phyloP scores from a whole-genome alignment of 345 rosid genomes.

The Aquilaria sinensis region DNA sequence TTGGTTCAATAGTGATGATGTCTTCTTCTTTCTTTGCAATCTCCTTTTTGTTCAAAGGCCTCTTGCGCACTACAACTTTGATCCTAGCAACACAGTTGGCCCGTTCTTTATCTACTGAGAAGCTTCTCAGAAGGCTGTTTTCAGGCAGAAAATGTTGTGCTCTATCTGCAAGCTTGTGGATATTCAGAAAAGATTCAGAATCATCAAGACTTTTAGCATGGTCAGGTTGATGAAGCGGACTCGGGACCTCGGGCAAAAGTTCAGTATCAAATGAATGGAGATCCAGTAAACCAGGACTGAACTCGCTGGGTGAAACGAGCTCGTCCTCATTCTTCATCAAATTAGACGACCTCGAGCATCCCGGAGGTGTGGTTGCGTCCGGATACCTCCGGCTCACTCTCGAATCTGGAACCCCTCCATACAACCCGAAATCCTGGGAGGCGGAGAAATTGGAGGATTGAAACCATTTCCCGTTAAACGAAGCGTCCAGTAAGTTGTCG shows the following conservation, averaged over 20 bases:
- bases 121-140: conserved; percentile 36
- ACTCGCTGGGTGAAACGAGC: conserved; percentile 21
- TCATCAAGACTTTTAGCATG: conserved; percentile 28
- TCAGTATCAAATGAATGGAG: conserved; percentile 56
- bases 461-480: conserved; percentile 32
- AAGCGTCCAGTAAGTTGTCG: conserved; percentile 36
- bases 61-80: conserved; percentile 66
- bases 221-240: conserved; percentile 18
- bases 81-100: conserved; percentile 52
- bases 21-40: conserved; percentile 49
- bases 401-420: conserved; percentile 16
- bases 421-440: conserved; percentile 29
- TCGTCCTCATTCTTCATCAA: conserved; percentile 34
- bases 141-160: conserved; percentile 25
- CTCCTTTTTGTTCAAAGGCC: conserved; percentile 54
- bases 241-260: conserved; percentile 37
- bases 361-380: conserved; percentile 22
- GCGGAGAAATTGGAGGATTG: conserved; percentile 25
- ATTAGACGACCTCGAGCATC: conserved; percentile 36
- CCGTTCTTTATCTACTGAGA: conserved; percentile 40
- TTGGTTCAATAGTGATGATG: conserved; percentile 36
- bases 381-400: conserved; percentile 25
- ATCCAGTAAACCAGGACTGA: conserved; percentile 54
- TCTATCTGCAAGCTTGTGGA: conserved; percentile 17
- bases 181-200: conserved; percentile 22